Evolutionary conservation across 371 early-diverging fungal species (phyloP), one percentile per base, ranked within the genome.

Genomic region (Mucor plumbeus): DNA sequence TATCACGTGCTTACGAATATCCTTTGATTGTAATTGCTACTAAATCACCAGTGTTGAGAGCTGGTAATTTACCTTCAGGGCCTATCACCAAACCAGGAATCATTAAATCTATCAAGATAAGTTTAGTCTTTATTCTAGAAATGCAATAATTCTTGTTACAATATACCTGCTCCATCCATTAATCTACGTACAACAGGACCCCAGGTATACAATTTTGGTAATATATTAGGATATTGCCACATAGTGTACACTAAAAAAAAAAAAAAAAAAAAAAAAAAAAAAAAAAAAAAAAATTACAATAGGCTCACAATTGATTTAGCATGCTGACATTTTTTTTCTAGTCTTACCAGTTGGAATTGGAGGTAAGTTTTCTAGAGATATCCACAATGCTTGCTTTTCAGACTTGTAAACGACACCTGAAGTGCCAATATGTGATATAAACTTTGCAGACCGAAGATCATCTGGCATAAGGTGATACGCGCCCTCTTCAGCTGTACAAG

Each of bases 151-250:
- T 40, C 11, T 38, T 38, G 38, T 11, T 38, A 38, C 11, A 38
- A 38, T 9, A 4, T 69, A 80, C 84, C 84, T 38, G 92, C 92
- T 1, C 92, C 92, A 43, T 86, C 85, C 11, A 85, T 83, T 34
- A 90, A 74, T 61, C 87, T 88, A 13, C 82, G 74, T 31, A 90
- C 71, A 1, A 90, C 92, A 38, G 84, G 81, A 33, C 79, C 74
- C 82, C 85, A 83, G 4, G 90, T 90, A 59, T 85, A 86, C 6
- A 91, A 59, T 7, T 77, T 79, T 9, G 92, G 92, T 26, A 91
- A 64, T 64, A 87, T 71, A 9, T 38, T 65, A 0, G 89, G 88
- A 68, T 86, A 83, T 65, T 77, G 74, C 92, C 92, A 90, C 65
- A 87, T 73, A 8, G 85, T 90, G 60, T 91, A 90, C 0, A 91